Percentiles rank a stretch among this genome's conserved stretches.
phyloP scores from a whole-genome alignment of 2,329 filamentous ascomycete species.

The Exophiala sp. region DNA sequence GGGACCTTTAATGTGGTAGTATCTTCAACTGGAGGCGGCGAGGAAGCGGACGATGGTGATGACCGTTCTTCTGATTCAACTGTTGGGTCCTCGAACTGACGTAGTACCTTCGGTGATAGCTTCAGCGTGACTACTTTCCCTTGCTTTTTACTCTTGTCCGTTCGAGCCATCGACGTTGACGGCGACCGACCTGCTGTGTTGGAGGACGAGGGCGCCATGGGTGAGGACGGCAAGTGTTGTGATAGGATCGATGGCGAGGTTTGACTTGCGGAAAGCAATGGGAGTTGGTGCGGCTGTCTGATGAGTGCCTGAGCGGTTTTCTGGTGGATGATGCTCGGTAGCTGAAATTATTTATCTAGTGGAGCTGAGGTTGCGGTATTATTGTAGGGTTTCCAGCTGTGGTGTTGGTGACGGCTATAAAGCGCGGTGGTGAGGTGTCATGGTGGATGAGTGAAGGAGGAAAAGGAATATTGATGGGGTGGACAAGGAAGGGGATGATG shows the following conservation, averaged over 20 bases:
- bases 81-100: conserved; percentile 31
- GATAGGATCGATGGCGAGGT: conserved; percentile 1
- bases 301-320: conserved; percentile 23
- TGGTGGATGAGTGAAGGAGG: conserved; percentile 22
- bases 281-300: conserved; percentile 1
- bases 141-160: conserved; percentile 32
- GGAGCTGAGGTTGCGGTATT: conserved; percentile 16
- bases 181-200: conserved; percentile 28
- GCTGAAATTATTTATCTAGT: conserved; percentile 17
- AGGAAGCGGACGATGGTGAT: conserved; percentile 36
- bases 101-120: conserved; percentile 36
- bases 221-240: conserved; percentile 29
- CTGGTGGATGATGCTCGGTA: conserved; percentile 11
- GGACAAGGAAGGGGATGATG: conserved; percentile 24
- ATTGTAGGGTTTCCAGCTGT: conserved; percentile 13
- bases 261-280: conserved; percentile 2
- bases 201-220: conserved; percentile 29
- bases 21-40: conserved; percentile 30
- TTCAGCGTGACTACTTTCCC: conserved; percentile 35
- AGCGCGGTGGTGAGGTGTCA: conserved; percentile 25
- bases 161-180: conserved; percentile 29
- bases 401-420: conserved; percentile 28
- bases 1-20: conserved; percentile 39
- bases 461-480: conserved; percentile 21
- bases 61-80: conserved; percentile 27